phyloP scores from a whole-genome alignment of 1,284 basidiomycete species.

The Xerocomus alliaceus region DNA sequence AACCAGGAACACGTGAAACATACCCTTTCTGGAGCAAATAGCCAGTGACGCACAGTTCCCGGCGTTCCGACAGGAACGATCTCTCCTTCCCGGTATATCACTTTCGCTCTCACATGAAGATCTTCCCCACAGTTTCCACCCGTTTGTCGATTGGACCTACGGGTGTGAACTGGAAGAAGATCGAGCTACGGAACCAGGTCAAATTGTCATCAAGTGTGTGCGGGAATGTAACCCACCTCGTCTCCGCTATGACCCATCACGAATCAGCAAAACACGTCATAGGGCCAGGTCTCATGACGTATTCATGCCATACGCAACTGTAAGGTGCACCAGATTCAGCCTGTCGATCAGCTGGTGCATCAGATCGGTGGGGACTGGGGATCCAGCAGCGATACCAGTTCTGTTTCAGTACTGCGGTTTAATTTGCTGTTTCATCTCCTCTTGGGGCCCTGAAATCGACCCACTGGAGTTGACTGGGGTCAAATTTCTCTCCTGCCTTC shows the following conservation, averaged over 20 bases:
- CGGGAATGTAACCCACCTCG: constrained; percentile 47
- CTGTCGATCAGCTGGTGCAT: constrained; percentile 75
- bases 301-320: constrained; percentile 87
- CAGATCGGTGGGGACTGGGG: constrained; percentile 78
- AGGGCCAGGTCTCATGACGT: constrained; percentile 35
- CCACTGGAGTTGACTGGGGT: constrained; percentile 62
- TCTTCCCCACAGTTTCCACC: constrained; percentile 80
- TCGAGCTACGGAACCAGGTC: constrained; percentile 57
- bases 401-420: constrained; percentile 40
- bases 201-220: not conserved
- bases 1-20: constrained; percentile 18
- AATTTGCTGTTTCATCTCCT: not conserved
- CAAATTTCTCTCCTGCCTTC: constrained; percentile 51
- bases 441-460: constrained; percentile 6
- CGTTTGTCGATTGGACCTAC: constrained; percentile 74
- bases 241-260: constrained; percentile 54
- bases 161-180: constrained; percentile 79
- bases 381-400: constrained; percentile 83
- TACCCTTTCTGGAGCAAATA: constrained; percentile 83
- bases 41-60: constrained; percentile 77
- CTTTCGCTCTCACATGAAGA: constrained; percentile 82
- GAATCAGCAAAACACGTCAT: constrained; percentile 29
- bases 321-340: constrained; percentile 72
- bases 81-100: constrained; percentile 65
- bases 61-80: constrained; percentile 71